Evolutionary conservation across 192 early-diverging fungal species (phyloP), one percentile per base, ranked within the genome.

Genomic region (Backusella tuberculispora): DNA sequence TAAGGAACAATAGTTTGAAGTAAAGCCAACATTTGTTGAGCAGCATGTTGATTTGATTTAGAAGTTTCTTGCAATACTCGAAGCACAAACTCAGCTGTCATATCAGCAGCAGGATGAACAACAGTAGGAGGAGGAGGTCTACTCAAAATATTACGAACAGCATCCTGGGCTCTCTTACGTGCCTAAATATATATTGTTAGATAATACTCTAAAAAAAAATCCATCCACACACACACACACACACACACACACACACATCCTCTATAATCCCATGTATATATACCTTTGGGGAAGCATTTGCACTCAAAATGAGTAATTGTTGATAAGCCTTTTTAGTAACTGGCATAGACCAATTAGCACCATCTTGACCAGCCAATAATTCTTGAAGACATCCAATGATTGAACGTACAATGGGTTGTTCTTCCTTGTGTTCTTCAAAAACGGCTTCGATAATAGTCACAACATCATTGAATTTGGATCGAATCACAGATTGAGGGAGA

Each of bases 271-370:
- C 2, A 56, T 44, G 17, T 10, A 21, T 60, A 40, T 26, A 19
- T 60, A 97, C 90, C 85, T 95, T 97, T 41, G 97, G 95, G 64
- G 95, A 88, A 60, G 81, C 85, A 74, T 99, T 96, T 6, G 92
- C 84, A 34, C 92, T 87, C 63, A 96, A 89, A 45, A 91, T 80
- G 34, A 98, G 82, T 53, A 99, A 81, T 37, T 88, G 85, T 70
- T 92, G 90, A 74, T 91, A 90, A 6, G 88, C 82, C 74, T 91
- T 90, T 80, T 92, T 92, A 5, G 88, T 86, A 5, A 84, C 80
- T 41, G 88, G 83, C 73, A 92, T 86, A 34, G 75, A 73, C 97
- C 97, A 99, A 42, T 85, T 81, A 15, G 83, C 80, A 24, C 78
- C 85, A 72, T 98, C 96, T 80, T 95, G 95, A 1, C 90, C 90